Evolutionary conservation across 306 rosid species (phyloP), one percentile per base, ranked within the genome.

Genomic region (Castanea sativa): DNA sequence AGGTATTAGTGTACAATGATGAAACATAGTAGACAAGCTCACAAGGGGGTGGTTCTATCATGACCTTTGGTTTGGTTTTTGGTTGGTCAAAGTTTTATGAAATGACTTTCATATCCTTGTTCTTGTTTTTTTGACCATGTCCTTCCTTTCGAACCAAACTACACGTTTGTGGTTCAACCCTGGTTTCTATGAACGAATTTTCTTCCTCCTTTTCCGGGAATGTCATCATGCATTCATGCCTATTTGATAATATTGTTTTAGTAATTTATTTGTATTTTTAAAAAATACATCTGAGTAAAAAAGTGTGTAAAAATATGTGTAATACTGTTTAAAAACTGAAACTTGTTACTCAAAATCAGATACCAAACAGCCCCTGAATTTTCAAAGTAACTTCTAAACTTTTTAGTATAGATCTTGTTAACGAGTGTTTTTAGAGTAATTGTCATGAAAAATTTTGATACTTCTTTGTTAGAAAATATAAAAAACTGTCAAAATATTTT

Each of bases 1-100:
- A 86, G 85, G 85, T 67, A 82, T 88, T 76, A 86, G 93, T 87
- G 86, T 85, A 76, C 83, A 87, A 90, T 87, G 75, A 90, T 87
- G 83, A 82, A 83, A 71, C 86, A 79, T 85, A 60, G 71, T 30
- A 6, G 15, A 55, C 12, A 30, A 65, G 74, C 58, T 16, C 72
- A 33, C 52, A 18, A 51, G 8, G 25, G 29, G 82, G 83, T 86
- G 69, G 59, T 64, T 82, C 49, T 71, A 78, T 83, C 85, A 70
- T 72, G 25, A 61, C 76, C 77, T 65, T n/a, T 45, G 19, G 57
- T n/a, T 57, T 11, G 20, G 84, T 79, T n/a, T 20, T 8, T 11
- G 13, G 67, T 12, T 59, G 14, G 45, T 7, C 35, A 10, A 7
- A 10, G 38, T 19, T 67, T 5, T 49, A 1, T 0, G 2, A 67